Base-by-base conservation (phyloP, 148 eudicot genomes). In the Rhododendron williamsianum region DNA sequence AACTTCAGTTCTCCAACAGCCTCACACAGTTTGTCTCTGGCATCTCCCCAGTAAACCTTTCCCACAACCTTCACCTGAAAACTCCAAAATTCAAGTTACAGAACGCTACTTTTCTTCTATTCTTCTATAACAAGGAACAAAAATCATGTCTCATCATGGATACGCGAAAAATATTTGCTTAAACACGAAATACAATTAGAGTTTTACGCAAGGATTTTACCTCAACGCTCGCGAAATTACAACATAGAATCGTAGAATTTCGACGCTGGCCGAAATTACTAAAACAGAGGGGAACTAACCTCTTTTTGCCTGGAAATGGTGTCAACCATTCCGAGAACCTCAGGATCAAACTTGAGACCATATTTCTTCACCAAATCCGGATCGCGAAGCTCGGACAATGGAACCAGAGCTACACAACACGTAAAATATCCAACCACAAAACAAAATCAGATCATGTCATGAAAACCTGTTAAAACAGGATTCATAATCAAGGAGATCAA, bases 41-140 rank as follows among this genome's bases (percentile, higher is more conserved):
- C 90, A 79, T 91, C 93, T 82, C 93, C 93, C 91, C 91, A 91
- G 84, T 85, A 84, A 21, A 91, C 73, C 84, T 91, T 91, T 33
- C 86, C 87, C 2, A 88, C 65, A 7, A 87, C 87, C 7, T 36
- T 84, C 74, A 90, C 91, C 93, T 91, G 81, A 19, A 19, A 19
- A 9, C 71, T 33, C 36, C 27, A 30, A 33, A 43, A 6, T 9
- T 10, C 65, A 46, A 36, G 3, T 19, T 35, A 16, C 5, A 48
- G 36, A 71, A 25, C 15, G 33, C 35, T 71, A 9, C 16, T 25
- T 35, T 2, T 35, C 36, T 35, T 35, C 36, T 35, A 35, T 2
- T 35, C 36, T 35, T 35, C 36, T 35, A 35, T 35, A 35, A 35
- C 36, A 35, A 35, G 36, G 2, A 35, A 2, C 36, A 35, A 35